These are phyloP conservation scores for Populus euphratica DNA, from an alignment of 345 rosid species.

Conservation along the genomic window DNA sequence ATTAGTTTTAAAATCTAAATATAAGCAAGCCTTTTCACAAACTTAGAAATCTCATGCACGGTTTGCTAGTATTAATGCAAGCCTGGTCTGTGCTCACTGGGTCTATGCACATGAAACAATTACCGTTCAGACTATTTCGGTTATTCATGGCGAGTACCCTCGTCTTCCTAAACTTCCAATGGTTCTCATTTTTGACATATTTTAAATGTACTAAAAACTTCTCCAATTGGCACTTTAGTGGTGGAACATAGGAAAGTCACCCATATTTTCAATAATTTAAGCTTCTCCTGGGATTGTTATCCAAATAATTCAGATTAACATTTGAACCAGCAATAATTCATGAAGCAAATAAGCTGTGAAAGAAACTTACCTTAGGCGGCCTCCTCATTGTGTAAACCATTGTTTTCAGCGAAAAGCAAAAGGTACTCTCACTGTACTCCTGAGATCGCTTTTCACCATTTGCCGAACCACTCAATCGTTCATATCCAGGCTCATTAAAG, in stretches of 20 bases:
- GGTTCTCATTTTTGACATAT: neutral
- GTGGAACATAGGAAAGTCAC: neutral
- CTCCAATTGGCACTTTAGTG: neutral
- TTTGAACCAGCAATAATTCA: neutral
- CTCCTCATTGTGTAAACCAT: constrained; percentile 67
- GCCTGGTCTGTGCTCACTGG: neutral
- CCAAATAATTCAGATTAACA: neutral
- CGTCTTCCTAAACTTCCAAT: neutral
- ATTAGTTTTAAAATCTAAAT: neutral
- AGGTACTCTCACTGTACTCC: constrained; percentile 60
- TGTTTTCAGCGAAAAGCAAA: constrained; percentile 58
- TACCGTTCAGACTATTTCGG: neutral
- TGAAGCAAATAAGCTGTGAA: neutral
- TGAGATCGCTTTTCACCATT: constrained; percentile 48
- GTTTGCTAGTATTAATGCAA: neutral
- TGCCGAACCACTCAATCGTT: constrained; percentile 34
- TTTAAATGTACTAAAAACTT: neutral
- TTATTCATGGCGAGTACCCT: neutral
- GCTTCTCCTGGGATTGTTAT: neutral
- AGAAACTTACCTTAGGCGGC: constrained; percentile 71
- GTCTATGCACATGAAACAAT: neutral
- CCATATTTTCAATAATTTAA: neutral
- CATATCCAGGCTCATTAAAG: constrained; percentile 88
- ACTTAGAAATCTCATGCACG: neutral
- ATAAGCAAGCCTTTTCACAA: neutral